phyloP scores from a whole-genome alignment of 148 eudicot genomes.

The Silene uniflora region DNA sequence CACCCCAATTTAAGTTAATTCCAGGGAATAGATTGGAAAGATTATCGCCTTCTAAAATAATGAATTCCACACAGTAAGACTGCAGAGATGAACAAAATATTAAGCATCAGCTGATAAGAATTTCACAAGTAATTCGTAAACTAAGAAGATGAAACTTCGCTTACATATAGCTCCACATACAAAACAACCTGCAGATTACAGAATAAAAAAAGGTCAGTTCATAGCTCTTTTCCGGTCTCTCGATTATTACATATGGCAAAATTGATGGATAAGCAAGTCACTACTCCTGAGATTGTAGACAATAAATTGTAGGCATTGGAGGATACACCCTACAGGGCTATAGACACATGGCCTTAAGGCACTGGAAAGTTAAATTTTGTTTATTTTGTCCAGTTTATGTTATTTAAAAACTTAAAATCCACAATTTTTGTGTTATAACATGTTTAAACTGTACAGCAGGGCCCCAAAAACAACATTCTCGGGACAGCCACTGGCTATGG shows the following conservation, averaged over 20 bases:
- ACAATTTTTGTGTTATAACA: no score
- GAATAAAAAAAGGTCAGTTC: conserved; percentile 6
- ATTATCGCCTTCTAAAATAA: conserved; percentile 86
- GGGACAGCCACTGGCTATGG: no score
- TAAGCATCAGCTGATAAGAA: conserved; percentile 5
- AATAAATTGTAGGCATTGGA: not conserved
- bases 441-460: no score
- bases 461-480: no score
- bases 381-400: no score
- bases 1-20: conserved; percentile 39
- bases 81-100: conserved; percentile 30
- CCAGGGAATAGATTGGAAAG: conserved; percentile 78
- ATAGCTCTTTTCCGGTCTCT: not conserved
- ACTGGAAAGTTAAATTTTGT: no score
- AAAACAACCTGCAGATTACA: conserved; percentile 57
- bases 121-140: not conserved
- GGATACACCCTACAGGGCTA: not conserved
- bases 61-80: conserved; percentile 91
- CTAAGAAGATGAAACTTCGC: conserved; percentile 19
- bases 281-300: not conserved
- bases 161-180: conserved; percentile 87
- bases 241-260: not conserved
- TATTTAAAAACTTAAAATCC: no score
- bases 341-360: no score
- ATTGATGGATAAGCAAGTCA: not conserved